phyloP scores from a whole-genome alignment of 306 rosid genomes.

The Acacia crassicarpa region DNA sequence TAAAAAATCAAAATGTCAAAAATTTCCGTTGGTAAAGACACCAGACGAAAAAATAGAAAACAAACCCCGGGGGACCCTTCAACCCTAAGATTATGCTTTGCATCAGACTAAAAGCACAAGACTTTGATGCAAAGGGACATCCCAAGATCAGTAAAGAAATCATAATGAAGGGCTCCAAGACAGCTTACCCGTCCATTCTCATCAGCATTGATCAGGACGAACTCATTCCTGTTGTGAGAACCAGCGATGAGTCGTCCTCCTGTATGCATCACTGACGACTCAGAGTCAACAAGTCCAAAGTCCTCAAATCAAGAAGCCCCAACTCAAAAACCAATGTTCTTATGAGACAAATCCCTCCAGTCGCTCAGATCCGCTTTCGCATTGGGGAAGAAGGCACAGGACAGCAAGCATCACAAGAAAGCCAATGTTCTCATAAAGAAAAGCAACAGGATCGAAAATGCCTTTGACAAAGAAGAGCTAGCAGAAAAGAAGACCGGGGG shows the following conservation, averaged over 20 bases:
- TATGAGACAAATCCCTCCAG: constrained; percentile 20
- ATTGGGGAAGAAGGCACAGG: constrained; percentile 25
- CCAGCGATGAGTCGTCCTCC: constrained; percentile 95
- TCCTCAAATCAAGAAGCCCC: constrained; percentile 34
- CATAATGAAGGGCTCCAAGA: neutral
- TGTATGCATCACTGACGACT: constrained; percentile 63
- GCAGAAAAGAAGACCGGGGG: neutral
- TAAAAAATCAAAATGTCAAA: neutral
- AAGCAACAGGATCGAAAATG: constrained; percentile 30
- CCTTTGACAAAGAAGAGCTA: neutral
- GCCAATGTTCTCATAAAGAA: constrained; percentile 33
- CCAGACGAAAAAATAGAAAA: neutral
- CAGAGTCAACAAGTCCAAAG: constrained; percentile 20
- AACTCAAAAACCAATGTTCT: constrained; percentile 30
- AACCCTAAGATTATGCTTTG: constrained; percentile 22
- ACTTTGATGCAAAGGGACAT: constrained; percentile 11
- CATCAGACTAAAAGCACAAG: neutral
- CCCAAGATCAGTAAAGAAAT: neutral
- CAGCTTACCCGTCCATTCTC: constrained; percentile 73
- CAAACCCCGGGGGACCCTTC: neutral
- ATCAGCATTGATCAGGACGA: constrained; percentile 96
- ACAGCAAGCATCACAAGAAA: constrained; percentile 35
- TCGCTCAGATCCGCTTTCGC: constrained; percentile 42
- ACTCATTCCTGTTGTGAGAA: constrained; percentile 97
- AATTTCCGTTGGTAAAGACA: constrained; percentile 13